Evolutionary conservation across 2,329 filamentous ascomycete genomes (phyloP).

Genomic region (Fusarium sp.): DNA sequence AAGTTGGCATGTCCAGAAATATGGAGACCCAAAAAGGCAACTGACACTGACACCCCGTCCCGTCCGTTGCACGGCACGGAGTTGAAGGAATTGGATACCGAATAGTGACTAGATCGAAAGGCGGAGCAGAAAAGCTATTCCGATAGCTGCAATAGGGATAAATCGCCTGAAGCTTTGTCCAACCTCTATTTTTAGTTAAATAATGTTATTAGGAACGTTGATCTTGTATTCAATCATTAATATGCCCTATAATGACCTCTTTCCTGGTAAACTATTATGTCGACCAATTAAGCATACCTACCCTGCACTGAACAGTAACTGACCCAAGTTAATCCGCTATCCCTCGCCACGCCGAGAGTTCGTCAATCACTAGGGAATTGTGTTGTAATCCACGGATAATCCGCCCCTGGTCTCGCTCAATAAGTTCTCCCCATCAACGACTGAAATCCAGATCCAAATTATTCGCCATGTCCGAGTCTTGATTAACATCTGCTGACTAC

Average conservation of each 20-base stretch:
- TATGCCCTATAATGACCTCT: not conserved
- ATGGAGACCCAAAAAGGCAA: constrained; percentile 38
- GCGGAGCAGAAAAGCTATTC: not conserved
- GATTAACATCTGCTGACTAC: constrained; percentile 12
- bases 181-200: not conserved
- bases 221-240: too few relatives aligned
- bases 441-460: constrained; percentile 34
- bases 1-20: constrained; percentile 49
- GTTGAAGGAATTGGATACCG: constrained; percentile 19
- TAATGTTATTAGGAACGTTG: not conserved
- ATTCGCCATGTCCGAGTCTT: constrained; percentile 21
- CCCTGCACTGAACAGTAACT: constrained; percentile 2
- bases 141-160: not conserved
- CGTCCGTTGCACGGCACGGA: not conserved
- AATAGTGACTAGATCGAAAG: not conserved
- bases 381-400: constrained; percentile 29
- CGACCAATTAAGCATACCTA: not conserved
- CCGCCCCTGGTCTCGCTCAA: constrained; percentile 18
- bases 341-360: constrained; percentile 20
- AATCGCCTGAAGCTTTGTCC: not conserved
- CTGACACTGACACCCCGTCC: constrained; percentile 30
- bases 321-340: constrained; percentile 1
- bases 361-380: constrained; percentile 12
- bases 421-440: constrained; percentile 23
- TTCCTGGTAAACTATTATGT: constrained; percentile 4